These are phyloP conservation scores for Xylaria scruposa DNA, from an alignment of 495 filamentous ascomycete species.

Conservation along the genomic window DNA sequence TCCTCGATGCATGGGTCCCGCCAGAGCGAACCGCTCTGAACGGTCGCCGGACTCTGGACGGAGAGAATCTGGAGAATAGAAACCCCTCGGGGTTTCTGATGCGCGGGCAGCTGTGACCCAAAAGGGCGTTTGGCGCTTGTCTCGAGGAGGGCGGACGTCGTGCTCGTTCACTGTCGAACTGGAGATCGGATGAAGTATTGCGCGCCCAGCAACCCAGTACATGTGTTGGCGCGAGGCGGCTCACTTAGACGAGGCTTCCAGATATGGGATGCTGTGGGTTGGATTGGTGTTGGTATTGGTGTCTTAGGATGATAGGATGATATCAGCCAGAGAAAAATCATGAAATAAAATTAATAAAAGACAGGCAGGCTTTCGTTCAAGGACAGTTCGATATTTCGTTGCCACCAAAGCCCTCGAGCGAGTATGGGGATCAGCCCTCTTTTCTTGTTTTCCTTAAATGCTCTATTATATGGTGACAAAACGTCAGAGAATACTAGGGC, in stretches of 20 bases:
- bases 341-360: constrained; percentile 32
- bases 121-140: constrained; percentile 37
- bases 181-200: constrained; percentile 38
- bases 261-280: constrained; percentile 34
- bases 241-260: constrained; percentile 33
- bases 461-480: constrained; percentile 44
- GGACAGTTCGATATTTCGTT: constrained; percentile 45
- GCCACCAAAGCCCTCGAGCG: constrained; percentile 40
- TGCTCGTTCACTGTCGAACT: constrained; percentile 35
- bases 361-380: constrained; percentile 37
- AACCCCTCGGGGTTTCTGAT: constrained; percentile 55
- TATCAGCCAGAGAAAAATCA: constrained; percentile 39
- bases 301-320: constrained; percentile 29
- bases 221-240: constrained; percentile 43
- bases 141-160: constrained; percentile 41
- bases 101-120: constrained; percentile 32
- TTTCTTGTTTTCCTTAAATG: constrained; percentile 41
- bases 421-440: constrained; percentile 41
- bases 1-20: constrained; percentile 73
- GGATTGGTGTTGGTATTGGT: constrained; percentile 38
- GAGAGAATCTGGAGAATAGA: constrained; percentile 56
- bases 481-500: constrained; percentile 42
- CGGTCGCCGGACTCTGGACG: constrained; percentile 64
- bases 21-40: constrained; percentile 75
- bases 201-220: constrained; percentile 40